Evolutionary conservation across 140 eudicot species (phyloP).

Genomic region (Bidens hawaiensis): DNA sequence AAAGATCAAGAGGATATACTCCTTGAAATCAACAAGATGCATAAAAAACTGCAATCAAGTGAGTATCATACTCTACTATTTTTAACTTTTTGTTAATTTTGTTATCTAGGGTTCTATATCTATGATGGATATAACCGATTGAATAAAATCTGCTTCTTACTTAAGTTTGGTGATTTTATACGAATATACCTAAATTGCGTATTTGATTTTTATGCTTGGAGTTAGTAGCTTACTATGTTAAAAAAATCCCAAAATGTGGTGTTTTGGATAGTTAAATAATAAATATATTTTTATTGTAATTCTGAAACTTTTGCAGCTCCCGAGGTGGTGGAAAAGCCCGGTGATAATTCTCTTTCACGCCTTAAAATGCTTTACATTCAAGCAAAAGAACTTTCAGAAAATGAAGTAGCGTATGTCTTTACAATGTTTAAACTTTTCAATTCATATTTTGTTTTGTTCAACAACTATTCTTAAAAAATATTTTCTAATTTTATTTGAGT

Average conservation of each 20-base stretch:
- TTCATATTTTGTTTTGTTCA: neutral
- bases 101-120: conserved; percentile 18
- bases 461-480: too few relatives aligned
- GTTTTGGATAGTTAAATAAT: too few relatives aligned
- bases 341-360: conserved; percentile 65
- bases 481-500: neutral
- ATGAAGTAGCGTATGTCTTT: conserved; percentile 68
- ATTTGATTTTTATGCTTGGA: neutral
- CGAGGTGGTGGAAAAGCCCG: conserved; percentile 81
- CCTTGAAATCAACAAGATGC: conserved; percentile 75
- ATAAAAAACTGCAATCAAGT: conserved; percentile 80
- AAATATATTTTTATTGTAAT: neutral
- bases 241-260: neutral
- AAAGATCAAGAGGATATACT: conserved; percentile 78
- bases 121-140: conserved; percentile 12
- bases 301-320: conserved; percentile 58
- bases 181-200: conserved; percentile 3
- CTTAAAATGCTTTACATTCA: conserved; percentile 77
- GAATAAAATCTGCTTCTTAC: conserved; percentile 1
- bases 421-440: neutral
- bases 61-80: conserved; percentile 2
- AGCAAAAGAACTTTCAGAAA: conserved; percentile 85
- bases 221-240: conserved; percentile 14
- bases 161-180: conserved; percentile 9
- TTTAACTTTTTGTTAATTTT: too few relatives aligned